Base-by-base conservation (phyloP, 352 stramenopile genomes). In the Phytophthora sp. region DNA sequence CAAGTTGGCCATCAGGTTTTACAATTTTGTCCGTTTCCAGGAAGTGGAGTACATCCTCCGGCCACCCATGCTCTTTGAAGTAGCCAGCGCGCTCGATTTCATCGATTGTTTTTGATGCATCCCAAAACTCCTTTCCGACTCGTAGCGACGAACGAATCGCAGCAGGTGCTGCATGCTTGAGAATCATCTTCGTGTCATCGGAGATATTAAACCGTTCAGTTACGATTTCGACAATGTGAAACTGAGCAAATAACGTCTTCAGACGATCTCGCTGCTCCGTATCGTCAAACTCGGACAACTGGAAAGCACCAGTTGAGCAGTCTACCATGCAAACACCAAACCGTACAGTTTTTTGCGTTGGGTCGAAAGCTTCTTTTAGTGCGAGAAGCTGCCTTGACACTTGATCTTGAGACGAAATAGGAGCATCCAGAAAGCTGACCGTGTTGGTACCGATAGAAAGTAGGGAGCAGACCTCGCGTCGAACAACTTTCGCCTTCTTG, bases 211-310 rank as follows among this genome's bases (percentile, higher is more conserved):
- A 79, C 18, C 84, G 79, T 51, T 95, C 84, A 11, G 75, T 92
- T 23, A 96, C 77, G 28, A 97, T 83, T 68, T 97, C 91, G 5
- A 94, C 89, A 23, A 83, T 83, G 51, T 84, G 67, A 53, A 94
- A 95, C 52, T 96, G 88, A 28, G 89, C 87, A 27, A 99, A 84
- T 8, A 99, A 72, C 18, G 97, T 99, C 56, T 98, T 94, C 49
- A 99, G 83, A 1, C 96, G 84, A 44, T 97, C 96, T 42, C 96
- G 88, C 52, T 99, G 89, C 26, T 94, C 78, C 54, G 98, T 96
- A 76, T 99, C 98, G 11, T 96, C 88, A 84, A 99, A 99, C 65
- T 99, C 94, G 5, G 96, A 95, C 3, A 99, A 45, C 31, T 96
- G 96, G 37, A 99, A 95, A 2, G 80, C 86, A 3, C 90, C 95